phyloP scores from a whole-genome alignment of 139 green algal genomes.

The Tetratostichococcus sp. region DNA sequence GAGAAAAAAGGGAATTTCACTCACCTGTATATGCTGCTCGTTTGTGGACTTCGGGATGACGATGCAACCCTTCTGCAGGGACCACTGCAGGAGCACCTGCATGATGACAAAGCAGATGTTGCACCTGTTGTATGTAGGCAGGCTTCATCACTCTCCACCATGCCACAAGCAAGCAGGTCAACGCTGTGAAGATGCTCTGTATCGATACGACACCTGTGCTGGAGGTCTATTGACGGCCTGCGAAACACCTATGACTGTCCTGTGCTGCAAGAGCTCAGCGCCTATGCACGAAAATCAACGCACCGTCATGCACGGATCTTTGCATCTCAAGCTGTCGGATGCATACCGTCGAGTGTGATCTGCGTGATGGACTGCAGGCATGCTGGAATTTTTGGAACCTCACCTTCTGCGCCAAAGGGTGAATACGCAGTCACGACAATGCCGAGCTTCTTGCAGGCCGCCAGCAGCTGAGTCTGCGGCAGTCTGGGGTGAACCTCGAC shows the following conservation, averaged over 20 bases:
- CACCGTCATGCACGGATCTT: too few species aligned
- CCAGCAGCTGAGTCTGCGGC: background rate
- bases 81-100: background rate
- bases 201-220: background rate
- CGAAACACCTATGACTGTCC: background rate
- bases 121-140: too few species aligned
- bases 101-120: too few species aligned
- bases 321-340: too few species aligned
- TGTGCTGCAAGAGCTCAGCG: background rate
- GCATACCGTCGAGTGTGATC: too few species aligned
- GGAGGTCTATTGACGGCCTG: background rate
- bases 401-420: background rate
- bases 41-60: background rate
- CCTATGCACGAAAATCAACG: background rate
- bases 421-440: background rate
- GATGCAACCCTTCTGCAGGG: background rate
- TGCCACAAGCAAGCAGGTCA: too few species aligned
- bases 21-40: background rate
- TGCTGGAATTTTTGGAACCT: too few species aligned
- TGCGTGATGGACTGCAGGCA: too few species aligned
- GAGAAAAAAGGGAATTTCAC: too few species aligned
- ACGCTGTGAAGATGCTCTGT: too few species aligned
- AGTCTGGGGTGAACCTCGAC: background rate
- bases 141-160: too few species aligned
- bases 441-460: background rate